Base-by-base conservation (phyloP, 345 rosid genomes). In the Laguncularia racemosa region DNA sequence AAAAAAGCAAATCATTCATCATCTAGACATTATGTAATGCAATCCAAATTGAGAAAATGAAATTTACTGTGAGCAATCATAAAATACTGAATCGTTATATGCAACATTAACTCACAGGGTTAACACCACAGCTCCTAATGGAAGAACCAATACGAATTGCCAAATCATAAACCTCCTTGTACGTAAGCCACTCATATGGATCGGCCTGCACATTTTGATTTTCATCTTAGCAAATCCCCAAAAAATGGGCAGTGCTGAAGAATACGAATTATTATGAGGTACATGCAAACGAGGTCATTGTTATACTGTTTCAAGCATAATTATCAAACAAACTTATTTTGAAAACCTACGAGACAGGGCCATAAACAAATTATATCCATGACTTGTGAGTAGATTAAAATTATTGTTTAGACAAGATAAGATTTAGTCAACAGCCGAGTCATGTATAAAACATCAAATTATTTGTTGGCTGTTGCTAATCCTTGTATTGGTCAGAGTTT, bases 141-240 rank as follows among this genome's bases (percentile, higher is more conserved):
- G 97, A 89, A 15, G 89, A 85, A 46, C 99, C 97, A 3, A 85
- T 60, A 50, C 74, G 76, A 18, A 79, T 48, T 6, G 89, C 83
- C 16, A 81, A 57, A 65, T 85, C 90, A 52, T 84, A 70, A 53
- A 76, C 97, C 61, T 93, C 84, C 60, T 73, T 71, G 67, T 87
- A 93, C 16, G 97, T 85, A 56, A 73, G 70, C 99, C 99, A 93
- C 49, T 51, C 78, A 57, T 85, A 89, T 47, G 96, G 77, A 66
- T 96, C 96, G 0, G 57, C 87, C 86, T 93, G 78, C 54, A 59
- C 8, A 18, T 17, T 52, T 23, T 14, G 20, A 12, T 1, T 28
- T 20, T n/a, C 20, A 26, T 38, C 44, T 23, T 49, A 57, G 47
- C 15, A 16, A 18, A 38, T 4, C 17, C 15, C 17, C n/a, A n/a